These are phyloP conservation scores for Pseudogymnoascus sp. DNA, from an alignment of 2,329 filamentous ascomycete genomes.

Conservation along the genomic window DNA sequence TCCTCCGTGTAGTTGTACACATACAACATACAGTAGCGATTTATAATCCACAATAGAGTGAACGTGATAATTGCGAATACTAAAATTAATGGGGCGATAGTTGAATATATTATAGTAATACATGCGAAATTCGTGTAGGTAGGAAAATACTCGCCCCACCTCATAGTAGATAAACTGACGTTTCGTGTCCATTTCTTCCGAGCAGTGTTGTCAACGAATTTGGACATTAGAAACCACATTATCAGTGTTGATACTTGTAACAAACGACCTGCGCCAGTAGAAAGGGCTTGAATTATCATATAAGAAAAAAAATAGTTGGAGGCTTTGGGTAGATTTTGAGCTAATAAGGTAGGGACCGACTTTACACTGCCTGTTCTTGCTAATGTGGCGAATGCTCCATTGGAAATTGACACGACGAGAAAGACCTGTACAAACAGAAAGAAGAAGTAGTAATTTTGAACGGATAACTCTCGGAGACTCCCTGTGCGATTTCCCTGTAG, in stretches of 20 bases:
- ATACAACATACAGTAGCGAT: conserved; percentile 92
- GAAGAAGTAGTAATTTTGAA: conserved; percentile 85
- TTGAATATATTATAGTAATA: conserved; percentile 80
- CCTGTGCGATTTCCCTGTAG: conserved; percentile 77
- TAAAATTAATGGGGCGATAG: conserved; percentile 83
- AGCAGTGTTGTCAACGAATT: conserved; percentile 72
- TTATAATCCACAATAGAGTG: conserved; percentile 81
- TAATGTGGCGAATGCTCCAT: conserved; percentile 60
- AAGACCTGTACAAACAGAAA: conserved; percentile 96
- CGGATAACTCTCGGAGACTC: conserved; percentile 67
- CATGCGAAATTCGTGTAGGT: conserved; percentile 94
- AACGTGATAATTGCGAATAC: conserved; percentile 93
- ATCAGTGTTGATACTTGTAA: conserved; percentile 71
- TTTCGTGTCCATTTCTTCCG: conserved; percentile 79
- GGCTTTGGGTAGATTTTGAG: conserved; percentile 70
- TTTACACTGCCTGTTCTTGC: conserved; percentile 52
- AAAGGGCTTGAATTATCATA: conserved; percentile 89
- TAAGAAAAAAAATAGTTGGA: conserved; percentile 99
- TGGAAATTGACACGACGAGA: conserved; percentile 62
- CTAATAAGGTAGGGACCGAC: conserved; percentile 63
- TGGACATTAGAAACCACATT: conserved; percentile 72
- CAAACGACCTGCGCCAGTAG: conserved; percentile 80
- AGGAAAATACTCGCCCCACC: conserved; percentile 91
- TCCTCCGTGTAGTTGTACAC: conserved; percentile 84
- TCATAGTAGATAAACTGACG: conserved; percentile 65